Percentiles rank a stretch among this genome's conserved stretches.
These are phyloP conservation scores for Cystobasidium onofrii DNA, from an alignment of 768 basidiomycete genomes.

Conservation along the genomic window DNA sequence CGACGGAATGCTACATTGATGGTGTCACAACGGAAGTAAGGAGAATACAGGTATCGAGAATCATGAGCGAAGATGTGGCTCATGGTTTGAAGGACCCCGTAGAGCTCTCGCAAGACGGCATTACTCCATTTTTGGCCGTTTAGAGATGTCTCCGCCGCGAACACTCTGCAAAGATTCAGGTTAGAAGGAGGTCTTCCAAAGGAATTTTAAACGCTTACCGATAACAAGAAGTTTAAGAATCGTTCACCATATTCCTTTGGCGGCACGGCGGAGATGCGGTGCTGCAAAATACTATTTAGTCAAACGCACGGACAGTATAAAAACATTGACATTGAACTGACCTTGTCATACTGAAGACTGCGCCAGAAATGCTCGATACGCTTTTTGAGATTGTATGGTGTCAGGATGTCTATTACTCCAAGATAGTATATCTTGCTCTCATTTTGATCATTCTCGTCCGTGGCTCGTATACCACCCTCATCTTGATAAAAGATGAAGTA, in stretches of 20 bases:
- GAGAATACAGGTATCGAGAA: no score
- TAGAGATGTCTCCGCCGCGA: slow-evolving; percentile 65
- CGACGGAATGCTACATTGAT: neutral
- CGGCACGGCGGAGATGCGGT: slow-evolving; percentile 88
- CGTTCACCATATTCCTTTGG: slow-evolving; percentile 78
- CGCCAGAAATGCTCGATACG: slow-evolving; percentile 86
- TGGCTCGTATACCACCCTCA: slow-evolving; percentile 84
- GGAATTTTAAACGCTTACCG: slow-evolving; percentile 33
- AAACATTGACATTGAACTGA: slow-evolving; percentile 50
- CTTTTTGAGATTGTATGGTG: slow-evolving; percentile 72
- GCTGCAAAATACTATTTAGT: slow-evolving; percentile 50
- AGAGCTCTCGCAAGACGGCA: slow-evolving; percentile 67
- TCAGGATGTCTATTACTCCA: slow-evolving; percentile 88
- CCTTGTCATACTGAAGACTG: slow-evolving; percentile 73
- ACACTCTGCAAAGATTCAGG: slow-evolving; percentile 46
- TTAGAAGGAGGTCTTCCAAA: neutral
- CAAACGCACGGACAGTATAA: neutral
- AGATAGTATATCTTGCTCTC: slow-evolving; percentile 53
- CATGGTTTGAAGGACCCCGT: no score
- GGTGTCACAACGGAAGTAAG: slow-evolving; percentile 45
- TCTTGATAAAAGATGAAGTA: slow-evolving; percentile 93
- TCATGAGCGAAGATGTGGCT: no score
- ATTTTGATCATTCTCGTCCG: slow-evolving; percentile 68
- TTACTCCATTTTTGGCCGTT: slow-evolving; percentile 41
- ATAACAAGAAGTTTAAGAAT: slow-evolving; percentile 53